Evolutionary conservation across 257 asterid genomes (phyloP).

Genomic region (Leptodermis oblonga): DNA sequence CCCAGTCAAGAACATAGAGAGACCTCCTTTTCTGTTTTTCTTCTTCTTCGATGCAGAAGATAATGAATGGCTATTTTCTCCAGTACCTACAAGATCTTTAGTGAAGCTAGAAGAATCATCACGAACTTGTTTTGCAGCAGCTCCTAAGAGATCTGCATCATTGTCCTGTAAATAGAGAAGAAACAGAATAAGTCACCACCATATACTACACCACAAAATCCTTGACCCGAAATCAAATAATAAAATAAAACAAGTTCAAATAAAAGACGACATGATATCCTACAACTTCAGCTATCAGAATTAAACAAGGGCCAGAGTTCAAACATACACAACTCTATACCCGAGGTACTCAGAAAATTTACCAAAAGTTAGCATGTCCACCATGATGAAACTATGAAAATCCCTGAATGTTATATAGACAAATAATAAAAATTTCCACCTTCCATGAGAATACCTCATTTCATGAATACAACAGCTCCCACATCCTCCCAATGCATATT

Average conservation of each 20-base stretch:
- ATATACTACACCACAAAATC: background rate
- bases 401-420: background rate
- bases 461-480: background rate
- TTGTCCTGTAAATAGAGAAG: conserved; percentile 25
- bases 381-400: too few species aligned
- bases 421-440: background rate
- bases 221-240: background rate
- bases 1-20: conserved; percentile 91
- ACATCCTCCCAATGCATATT: background rate
- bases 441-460: background rate
- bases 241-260: background rate
- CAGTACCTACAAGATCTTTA: conserved; percentile 32
- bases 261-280: background rate
- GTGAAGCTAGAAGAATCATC: conserved; percentile 28
- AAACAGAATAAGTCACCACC: background rate
- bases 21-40: conserved; percentile 88
- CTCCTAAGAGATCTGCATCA: conserved; percentile 32
- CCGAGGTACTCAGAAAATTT: background rate
- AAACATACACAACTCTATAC: background rate
- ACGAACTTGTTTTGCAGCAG: conserved; percentile 23
- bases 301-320: background rate
- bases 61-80: conserved; percentile 25
- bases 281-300: background rate
- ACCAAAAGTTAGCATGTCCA: background rate
- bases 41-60: conserved; percentile 65